A percentile compares a stretch with the other conserved stretches of the same genome.
phyloP scores from a whole-genome alignment of 805 yeast species.

The Maudiozyma turicensis region DNA sequence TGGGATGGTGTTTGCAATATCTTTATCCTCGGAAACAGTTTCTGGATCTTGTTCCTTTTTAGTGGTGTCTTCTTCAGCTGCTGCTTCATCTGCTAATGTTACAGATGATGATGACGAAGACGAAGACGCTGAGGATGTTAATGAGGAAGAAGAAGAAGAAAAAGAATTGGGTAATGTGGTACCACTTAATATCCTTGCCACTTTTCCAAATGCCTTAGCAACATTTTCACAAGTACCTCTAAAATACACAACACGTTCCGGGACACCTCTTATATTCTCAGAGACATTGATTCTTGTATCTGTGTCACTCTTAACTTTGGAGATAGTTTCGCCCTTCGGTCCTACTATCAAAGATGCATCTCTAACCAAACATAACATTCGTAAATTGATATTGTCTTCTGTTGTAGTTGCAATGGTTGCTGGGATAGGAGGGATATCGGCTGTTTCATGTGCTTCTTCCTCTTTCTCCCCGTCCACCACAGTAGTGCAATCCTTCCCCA shows the following conservation, averaged over 20 bases:
- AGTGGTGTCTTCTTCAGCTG: constrained; percentile 30
- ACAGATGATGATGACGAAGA: neutral
- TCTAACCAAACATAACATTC: constrained; percentile 67
- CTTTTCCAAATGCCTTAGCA: constrained; percentile 72
- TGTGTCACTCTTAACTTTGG: constrained; percentile 52
- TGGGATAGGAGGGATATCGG: neutral
- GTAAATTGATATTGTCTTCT: constrained; percentile 39
- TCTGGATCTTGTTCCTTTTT: neutral
- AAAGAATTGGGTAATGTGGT: neutral
- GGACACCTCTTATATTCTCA: constrained; percentile 60
- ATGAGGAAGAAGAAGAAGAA: neutral
- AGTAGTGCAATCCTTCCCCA: constrained; percentile 27
- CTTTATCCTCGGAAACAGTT: neutral
- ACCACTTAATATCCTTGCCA: constrained; percentile 46
- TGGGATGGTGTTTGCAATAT: constrained; percentile 16
- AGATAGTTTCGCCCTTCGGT: constrained; percentile 67
- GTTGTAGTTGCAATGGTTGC: neutral
- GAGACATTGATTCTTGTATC: constrained; percentile 59
- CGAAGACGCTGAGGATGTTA: neutral
- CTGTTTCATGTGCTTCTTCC: neutral
- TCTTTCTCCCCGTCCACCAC: neutral
- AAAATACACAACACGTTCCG: constrained; percentile 66
- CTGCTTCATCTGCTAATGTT: constrained; percentile 11
- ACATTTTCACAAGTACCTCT: constrained; percentile 69
- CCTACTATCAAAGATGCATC: constrained; percentile 74